Evolutionary conservation across 768 basidiomycete species (phyloP), one percentile per base, ranked within the genome.

Genomic region (Leccinum aurantiacum): DNA sequence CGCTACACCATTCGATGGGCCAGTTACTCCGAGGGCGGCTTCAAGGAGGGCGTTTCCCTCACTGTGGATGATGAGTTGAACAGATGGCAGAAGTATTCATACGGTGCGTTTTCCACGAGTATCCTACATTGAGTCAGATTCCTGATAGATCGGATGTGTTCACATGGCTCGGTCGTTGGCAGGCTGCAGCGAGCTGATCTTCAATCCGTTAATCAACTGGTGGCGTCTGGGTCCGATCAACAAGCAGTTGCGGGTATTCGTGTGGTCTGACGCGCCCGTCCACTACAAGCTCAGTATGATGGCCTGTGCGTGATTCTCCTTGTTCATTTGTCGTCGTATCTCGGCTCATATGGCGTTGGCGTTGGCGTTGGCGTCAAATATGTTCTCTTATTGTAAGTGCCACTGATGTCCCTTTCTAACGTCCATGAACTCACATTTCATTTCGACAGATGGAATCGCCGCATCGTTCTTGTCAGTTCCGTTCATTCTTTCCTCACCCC

Each of bases 41-140:
- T 95, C 81, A 90, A 95, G 76, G 94, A 97, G 69, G 94, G 94
- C 63, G 93, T 97, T n/a, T 91, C 90, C 1, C 77, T 97, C 2
- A 95, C 94, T 0, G 88, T 87, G 59, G 92, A 94, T 58, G 94
- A 97, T 68, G 94, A 97, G 69, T 75, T 97, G n/a, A 95, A 95
- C 69, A 73, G 94, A 6, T 97, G 94, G 94, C 91, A 95, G 62
- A 96, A 95, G 68, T 92, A 91, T 63, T 78, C 89, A 0, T 91
- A 90, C 73, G 90, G 88, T 67, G 9, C 66, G 72, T 62, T 38
- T 46, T 11, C 44, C 44, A 19, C 44, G n/a, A 46, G 10, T 17
- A 46, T 46, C n/a, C 2, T 46, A 46, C 44, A 19, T 10, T 78
- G 77, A 24, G 77, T 77, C 67, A 24, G 81, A 79, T 68, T 71